Conservation (phyloP, 2,329 filamentous ascomycete genomes). For the Aspergillus tanneri region DNA sequence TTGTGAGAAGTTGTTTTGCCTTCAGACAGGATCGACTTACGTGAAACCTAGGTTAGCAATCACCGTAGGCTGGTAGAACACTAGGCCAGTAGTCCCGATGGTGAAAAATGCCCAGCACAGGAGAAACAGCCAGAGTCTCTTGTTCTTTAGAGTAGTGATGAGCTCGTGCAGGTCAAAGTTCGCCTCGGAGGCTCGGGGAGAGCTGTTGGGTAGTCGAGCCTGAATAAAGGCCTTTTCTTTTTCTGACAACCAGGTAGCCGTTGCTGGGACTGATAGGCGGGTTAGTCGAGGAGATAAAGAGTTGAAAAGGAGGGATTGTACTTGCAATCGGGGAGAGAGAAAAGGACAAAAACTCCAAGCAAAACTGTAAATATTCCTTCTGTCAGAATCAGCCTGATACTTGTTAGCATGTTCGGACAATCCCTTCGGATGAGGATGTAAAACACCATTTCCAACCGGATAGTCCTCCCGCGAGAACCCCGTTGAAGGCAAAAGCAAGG, state of each 20-base stretch:
- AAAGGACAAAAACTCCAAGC: background rate
- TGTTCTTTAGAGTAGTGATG: slow-evolving; percentile 1
- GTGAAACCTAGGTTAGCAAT: slow-evolving; percentile 9
- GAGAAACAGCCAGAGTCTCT: slow-evolving; percentile 10
- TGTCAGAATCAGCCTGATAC: slow-evolving; percentile 1
- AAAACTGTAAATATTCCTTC: background rate
- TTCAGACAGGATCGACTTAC: background rate
- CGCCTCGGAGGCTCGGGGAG: background rate
- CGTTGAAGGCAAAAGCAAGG: slow-evolving; percentile 10
- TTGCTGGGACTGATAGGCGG: background rate
- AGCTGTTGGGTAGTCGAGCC: slow-evolving; percentile 3
- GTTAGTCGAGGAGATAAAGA: background rate
- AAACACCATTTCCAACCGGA: slow-evolving; percentile 12
- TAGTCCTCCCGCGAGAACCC: background rate
- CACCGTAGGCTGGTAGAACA: slow-evolving; percentile 9
- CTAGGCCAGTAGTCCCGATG: slow-evolving; percentile 1
- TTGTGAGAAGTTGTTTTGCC: background rate
- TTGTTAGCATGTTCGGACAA: background rate
- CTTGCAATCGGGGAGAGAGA: background rate
- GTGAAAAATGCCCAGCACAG: slow-evolving; percentile 11
- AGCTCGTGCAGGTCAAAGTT: slow-evolving; percentile 2
- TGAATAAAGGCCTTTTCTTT: slow-evolving; percentile 3
- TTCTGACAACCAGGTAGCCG: slow-evolving; percentile 1
- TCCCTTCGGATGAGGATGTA: background rate
- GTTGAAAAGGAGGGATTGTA: background rate